phyloP scores from a whole-genome alignment of 306 rosid species.

The Cicer yamashitae region DNA sequence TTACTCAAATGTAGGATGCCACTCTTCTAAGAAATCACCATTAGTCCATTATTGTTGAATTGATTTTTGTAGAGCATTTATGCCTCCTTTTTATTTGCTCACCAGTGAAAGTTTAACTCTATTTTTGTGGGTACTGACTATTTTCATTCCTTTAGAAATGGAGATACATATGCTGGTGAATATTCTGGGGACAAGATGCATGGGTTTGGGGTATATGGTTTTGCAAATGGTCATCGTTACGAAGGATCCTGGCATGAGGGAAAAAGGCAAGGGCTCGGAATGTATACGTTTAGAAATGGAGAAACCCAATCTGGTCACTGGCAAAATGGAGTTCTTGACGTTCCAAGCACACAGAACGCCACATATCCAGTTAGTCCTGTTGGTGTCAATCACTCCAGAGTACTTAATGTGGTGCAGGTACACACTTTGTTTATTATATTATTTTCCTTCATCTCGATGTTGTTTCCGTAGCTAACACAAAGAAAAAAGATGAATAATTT shows the following conservation, averaged over 20 bases:
- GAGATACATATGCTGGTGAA: conserved; percentile 92
- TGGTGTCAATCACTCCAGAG: conserved; percentile 89
- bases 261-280: conserved; percentile 96
- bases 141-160: conserved; percentile 66
- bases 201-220: conserved; percentile 89
- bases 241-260: conserved; percentile 99
- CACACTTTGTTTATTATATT: conserved; percentile 14
- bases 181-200: conserved; percentile 97
- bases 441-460: background rate
- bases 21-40: conserved; percentile 9
- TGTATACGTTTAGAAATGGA: conserved; percentile 95
- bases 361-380: conserved; percentile 78
- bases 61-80: conserved; percentile 14
- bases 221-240: conserved; percentile 90
- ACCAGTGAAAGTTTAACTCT: background rate
- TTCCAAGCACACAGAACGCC: conserved; percentile 86
- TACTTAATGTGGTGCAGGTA: conserved; percentile 94
- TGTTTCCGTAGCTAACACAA: background rate
- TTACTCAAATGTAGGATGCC: background rate
- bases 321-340: conserved; percentile 86
- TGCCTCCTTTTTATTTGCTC: conserved; percentile 15
- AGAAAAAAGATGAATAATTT: background rate
- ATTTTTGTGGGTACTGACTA: conserved; percentile 21
- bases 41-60: conserved; percentile 2
- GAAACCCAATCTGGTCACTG: conserved; percentile 98